Evolutionary conservation across 1,139 yeast genomes (phyloP).

Genomic region (Suhomyces atakaporum): DNA sequence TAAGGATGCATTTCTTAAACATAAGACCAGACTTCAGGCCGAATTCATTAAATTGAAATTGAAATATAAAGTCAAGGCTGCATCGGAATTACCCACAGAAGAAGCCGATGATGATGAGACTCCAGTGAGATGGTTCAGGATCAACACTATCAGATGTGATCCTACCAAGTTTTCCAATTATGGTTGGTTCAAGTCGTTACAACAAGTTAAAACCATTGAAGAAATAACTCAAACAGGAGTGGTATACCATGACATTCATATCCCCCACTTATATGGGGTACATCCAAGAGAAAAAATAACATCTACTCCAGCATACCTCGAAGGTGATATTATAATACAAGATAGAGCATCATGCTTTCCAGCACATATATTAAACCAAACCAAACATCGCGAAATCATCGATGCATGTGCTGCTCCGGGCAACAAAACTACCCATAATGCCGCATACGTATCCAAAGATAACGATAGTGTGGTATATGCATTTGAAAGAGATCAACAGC

Average conservation of each 20-base stretch:
- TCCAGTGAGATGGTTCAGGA: slow-evolving; percentile 88
- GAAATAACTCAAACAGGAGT: slow-evolving; percentile 53
- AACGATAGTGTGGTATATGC: slow-evolving; percentile 60
- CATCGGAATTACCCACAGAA: slow-evolving; percentile 36
- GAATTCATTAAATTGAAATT: slow-evolving; percentile 79
- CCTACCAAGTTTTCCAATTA: slow-evolving; percentile 41
- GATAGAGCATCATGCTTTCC: slow-evolving; percentile 98
- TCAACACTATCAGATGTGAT: slow-evolving; percentile 58
- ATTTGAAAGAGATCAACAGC: slow-evolving; percentile 76
- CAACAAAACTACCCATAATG: slow-evolving; percentile 91
- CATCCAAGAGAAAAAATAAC: slow-evolving; percentile 74
- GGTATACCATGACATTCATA: slow-evolving; percentile 68
- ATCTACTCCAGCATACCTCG: slow-evolving; percentile 61
- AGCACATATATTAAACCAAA: slow-evolving; percentile 66
- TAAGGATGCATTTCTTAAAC: slow-evolving; percentile 75
- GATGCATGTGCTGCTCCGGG: slow-evolving; percentile 99
- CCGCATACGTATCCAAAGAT: slow-evolving; percentile 50
- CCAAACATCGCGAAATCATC: slow-evolving; percentile 55
- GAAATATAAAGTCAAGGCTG: slow-evolving; percentile 55
- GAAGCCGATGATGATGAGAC: slow-evolving; percentile 56
- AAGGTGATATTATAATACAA: slow-evolving; percentile 84
- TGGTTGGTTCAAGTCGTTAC: slow-evolving; percentile 45
- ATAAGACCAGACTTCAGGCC: slow-evolving; percentile 78
- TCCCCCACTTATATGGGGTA: slow-evolving; percentile 79
- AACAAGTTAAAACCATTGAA: slow-evolving; percentile 45